phyloP scores from a whole-genome alignment of 2,329 filamentous ascomycete species.

The Fusarium sp. region DNA sequence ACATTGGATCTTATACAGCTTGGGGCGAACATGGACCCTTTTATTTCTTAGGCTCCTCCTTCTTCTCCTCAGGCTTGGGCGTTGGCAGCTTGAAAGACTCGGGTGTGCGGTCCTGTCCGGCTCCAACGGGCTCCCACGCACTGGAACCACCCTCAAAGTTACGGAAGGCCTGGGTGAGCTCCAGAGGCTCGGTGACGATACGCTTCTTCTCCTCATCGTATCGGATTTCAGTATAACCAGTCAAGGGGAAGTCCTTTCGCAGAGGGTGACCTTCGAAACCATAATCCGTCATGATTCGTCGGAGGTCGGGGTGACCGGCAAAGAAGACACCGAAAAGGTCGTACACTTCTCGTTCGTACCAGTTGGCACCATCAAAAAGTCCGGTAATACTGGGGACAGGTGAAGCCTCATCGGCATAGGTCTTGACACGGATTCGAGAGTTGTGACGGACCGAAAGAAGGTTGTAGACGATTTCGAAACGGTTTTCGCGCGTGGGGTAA shows the following conservation, averaged over 20 bases:
- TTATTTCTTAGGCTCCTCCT: constrained; percentile 93
- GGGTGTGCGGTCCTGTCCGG: constrained; percentile 80
- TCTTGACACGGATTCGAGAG: constrained; percentile 96
- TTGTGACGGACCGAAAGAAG: constrained; percentile 95
- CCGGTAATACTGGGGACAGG: constrained; percentile 88
- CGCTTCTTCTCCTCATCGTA: constrained; percentile 99
- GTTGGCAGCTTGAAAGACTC: constrained; percentile 93
- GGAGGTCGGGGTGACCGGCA: constrained; percentile 89
- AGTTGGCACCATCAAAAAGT: constrained; percentile 94
- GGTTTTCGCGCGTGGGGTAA: constrained; percentile 92
- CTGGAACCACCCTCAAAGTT: constrained; percentile 93
- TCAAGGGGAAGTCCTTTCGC: constrained; percentile 97
- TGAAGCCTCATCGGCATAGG: constrained; percentile 94
- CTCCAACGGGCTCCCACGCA: constrained; percentile 70
- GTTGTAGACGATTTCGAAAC: constrained; percentile 99
- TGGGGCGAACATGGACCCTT: constrained; percentile 27
- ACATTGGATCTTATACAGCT: constrained; percentile 44
- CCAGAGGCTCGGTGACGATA: constrained; percentile 95
- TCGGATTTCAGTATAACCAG: constrained; percentile 96
- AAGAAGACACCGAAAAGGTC: constrained; percentile 99
- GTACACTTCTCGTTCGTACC: constrained; percentile 98
- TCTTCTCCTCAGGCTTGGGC: constrained; percentile 92
- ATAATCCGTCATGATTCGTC: constrained; percentile 99
- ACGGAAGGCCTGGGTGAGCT: constrained; percentile 97
- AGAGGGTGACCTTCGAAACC: constrained; percentile 98